phyloP scores from a whole-genome alignment of 345 rosid genomes.

The Acer yangbiense region DNA sequence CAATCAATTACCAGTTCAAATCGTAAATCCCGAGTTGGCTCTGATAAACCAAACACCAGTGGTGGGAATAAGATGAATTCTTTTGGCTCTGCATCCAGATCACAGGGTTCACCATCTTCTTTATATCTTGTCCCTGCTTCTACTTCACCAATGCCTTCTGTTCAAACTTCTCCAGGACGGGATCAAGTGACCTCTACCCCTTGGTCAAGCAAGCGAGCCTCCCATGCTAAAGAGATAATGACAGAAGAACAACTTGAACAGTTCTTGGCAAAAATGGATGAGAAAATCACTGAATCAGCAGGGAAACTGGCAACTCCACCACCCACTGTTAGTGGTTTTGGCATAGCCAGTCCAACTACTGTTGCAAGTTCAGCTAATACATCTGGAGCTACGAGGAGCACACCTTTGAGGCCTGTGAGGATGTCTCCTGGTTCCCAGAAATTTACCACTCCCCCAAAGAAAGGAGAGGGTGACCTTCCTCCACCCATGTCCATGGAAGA shows the following conservation, averaged over 20 bases:
- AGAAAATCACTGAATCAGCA: slow-evolving; percentile 71
- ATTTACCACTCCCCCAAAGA: slow-evolving; percentile 91
- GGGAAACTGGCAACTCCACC: slow-evolving; percentile 81
- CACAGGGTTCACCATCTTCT: slow-evolving; percentile 67
- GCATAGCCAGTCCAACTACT: slow-evolving; percentile 65
- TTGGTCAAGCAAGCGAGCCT: slow-evolving; percentile 68
- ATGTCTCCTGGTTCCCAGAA: slow-evolving; percentile 98
- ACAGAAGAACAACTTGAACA: slow-evolving; percentile 91
- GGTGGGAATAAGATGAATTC: slow-evolving; percentile 52
- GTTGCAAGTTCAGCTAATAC: slow-evolving; percentile 70
- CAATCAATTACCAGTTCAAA: slow-evolving; percentile 54
- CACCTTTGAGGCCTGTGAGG: slow-evolving; percentile 88
- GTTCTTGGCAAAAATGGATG: slow-evolving; percentile 81
- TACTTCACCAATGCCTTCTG: slow-evolving; percentile 53
- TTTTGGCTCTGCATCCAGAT: slow-evolving; percentile 57
- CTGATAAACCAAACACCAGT: slow-evolving; percentile 50
- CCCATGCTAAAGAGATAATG: slow-evolving; percentile 60
- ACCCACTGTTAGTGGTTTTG: slow-evolving; percentile 63
- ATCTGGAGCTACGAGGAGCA: slow-evolving; percentile 83
- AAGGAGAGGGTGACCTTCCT: slow-evolving; percentile 95
- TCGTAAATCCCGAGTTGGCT: slow-evolving; percentile 49
- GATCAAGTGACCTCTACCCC: slow-evolving; percentile 69
- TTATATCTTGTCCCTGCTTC: slow-evolving; percentile 64
- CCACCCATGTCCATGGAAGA: slow-evolving; percentile 89
- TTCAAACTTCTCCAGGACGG: slow-evolving; percentile 62